Base-by-base conservation (phyloP, 208 protist genomes). In the Crithidia sp. region DNA sequence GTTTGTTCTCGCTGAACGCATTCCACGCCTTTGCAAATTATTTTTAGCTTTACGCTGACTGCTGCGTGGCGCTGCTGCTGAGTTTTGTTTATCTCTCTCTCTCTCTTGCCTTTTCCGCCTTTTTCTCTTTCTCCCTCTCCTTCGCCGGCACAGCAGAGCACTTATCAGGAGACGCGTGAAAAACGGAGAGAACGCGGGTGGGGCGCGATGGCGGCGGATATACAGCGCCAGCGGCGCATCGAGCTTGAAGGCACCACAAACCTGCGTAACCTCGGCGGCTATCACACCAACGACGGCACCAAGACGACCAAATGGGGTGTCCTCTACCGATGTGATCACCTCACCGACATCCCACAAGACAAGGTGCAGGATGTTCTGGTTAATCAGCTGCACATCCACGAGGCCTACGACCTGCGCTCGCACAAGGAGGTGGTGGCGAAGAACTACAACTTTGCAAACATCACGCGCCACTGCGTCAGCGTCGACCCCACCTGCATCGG, bases 231-330 rank as follows among this genome's bases (percentile, higher is more conserved):
- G 45, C 43, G 61, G 2, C 53, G 49, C 52, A 37, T 9, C 16
- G 36, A 64, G 36, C 10, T 16, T 1, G 36, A 64, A 49, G 16
- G 83, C 7, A 70, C 77, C 17, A 74, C 40, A 8, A 88, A 88
- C 68, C 47, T 88, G 28, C 79, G 83, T 13, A 80, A 85, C 63
- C 62, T 85, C 8, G 83, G 83, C 54, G 80, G 83, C 76, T 85
- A 85, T 63, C 61, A 64, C 28, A 71, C 79, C 0, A 71, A 28
- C 14, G 65, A 72, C 39, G 74, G 80, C 57, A 71, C 49, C 47
- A 81, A 80, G 53, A 71, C 58, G 5, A 76, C 62, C 16, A 82
- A 81, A 76, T 81, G 79, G 80, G 80, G 83, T 39, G 72, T 82
- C 5, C 36, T 83, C 61, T 85, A 85, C 65, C 80, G 83, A 66